Evolutionary conservation across 805 yeast genomes (phyloP).

Genomic region (Suhomyces emberorum): DNA sequence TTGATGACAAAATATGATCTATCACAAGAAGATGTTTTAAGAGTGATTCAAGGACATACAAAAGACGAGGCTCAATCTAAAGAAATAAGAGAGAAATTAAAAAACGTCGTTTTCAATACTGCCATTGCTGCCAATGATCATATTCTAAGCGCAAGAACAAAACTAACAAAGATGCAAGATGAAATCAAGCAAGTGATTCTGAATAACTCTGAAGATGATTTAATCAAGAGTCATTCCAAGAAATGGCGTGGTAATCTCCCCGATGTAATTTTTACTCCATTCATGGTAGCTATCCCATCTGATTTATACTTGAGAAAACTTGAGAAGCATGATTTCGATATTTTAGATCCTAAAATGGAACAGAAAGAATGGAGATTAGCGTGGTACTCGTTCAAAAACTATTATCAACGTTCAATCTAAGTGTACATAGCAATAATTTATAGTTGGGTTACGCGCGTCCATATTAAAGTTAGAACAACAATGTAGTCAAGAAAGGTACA

Average conservation of each 20-base stretch:
- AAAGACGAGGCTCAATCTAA: constrained; percentile 19
- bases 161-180: constrained; percentile 38
- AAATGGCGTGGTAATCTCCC: constrained; percentile 49
- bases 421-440: neutral
- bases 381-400: constrained; percentile 53
- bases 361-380: constrained; percentile 65
- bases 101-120: constrained; percentile 62
- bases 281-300: constrained; percentile 65
- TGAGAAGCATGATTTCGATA: constrained; percentile 63
- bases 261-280: constrained; percentile 65
- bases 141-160: constrained; percentile 61
- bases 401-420: constrained; percentile 37
- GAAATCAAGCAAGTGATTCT: constrained; percentile 33
- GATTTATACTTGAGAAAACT: constrained; percentile 57
- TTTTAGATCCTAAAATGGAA: constrained; percentile 42
- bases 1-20: constrained; percentile 49
- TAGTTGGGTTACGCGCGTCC: no score
- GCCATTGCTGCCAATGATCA: constrained; percentile 82
- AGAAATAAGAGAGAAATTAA: constrained; percentile 37
- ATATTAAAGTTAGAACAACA: no score
- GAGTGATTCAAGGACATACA: constrained; percentile 45
- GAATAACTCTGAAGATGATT: constrained; percentile 19
- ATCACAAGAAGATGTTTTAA: constrained; percentile 62
- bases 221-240: constrained; percentile 21
- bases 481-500: no score